These are phyloP conservation scores for Zhuliangozyma blackwelliae DNA, from an alignment of 1,139 yeast species.

Conservation along the genomic window DNA sequence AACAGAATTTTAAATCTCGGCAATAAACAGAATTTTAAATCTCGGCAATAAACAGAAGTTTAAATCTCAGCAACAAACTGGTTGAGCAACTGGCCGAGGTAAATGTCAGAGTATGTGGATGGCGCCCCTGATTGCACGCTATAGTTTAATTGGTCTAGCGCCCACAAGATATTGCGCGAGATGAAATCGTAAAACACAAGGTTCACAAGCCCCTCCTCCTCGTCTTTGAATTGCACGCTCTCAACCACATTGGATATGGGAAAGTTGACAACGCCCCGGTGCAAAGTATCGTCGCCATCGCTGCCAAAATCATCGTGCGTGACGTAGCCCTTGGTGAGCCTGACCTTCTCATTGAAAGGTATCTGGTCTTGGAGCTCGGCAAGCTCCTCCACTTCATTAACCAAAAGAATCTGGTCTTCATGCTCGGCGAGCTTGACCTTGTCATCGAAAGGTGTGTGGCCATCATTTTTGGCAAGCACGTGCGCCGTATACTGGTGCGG, in stretches of 20 bases:
- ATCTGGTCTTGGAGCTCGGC: neutral
- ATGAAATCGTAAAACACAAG: slow-evolving; percentile 78
- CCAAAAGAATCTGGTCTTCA: slow-evolving; percentile 2
- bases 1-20: slow-evolving; percentile 1
- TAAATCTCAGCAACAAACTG: slow-evolving; percentile 20
- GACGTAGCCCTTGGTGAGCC: slow-evolving; percentile 58
- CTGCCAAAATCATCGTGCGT: slow-evolving; percentile 80
- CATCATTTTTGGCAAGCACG: neutral
- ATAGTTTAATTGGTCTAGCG: slow-evolving; percentile 38
- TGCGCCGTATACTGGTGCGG: slow-evolving; percentile 19
- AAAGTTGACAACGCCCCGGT: slow-evolving; percentile 54
- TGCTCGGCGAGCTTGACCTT: neutral
- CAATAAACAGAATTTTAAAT: neutral
- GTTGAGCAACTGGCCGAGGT: slow-evolving; percentile 32
- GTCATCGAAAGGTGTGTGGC: too few relatives aligned
- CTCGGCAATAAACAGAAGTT: slow-evolving; percentile 4
- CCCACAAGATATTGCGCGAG: slow-evolving; percentile 56
- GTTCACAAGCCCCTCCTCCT: slow-evolving; percentile 43
- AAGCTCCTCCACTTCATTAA: neutral
- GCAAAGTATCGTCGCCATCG: slow-evolving; percentile 88
- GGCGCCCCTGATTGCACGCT: slow-evolving; percentile 9
- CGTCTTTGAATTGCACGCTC: slow-evolving; percentile 23
- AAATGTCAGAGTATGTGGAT: slow-evolving; percentile 27
- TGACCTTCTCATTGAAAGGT: slow-evolving; percentile 12
- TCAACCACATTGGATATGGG: slow-evolving; percentile 77